A percentile compares a stretch with the other conserved stretches of the same genome.
phyloP scores from a whole-genome alignment of 148 eudicot species.

The Selenicereus undatus region DNA sequence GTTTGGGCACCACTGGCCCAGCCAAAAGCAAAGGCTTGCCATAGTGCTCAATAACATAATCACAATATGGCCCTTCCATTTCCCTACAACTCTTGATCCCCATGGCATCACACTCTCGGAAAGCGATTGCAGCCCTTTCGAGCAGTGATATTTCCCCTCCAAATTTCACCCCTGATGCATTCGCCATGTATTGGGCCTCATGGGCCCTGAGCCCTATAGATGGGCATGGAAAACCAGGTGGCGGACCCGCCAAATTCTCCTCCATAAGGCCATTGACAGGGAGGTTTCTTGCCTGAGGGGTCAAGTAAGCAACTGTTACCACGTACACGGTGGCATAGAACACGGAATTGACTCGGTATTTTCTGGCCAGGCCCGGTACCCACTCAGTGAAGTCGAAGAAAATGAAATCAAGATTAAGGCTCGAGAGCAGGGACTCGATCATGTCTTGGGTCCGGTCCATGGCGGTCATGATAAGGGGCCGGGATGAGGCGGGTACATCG shows the following conservation, averaged over 20 bases:
- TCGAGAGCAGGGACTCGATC: slow-evolving; percentile 25
- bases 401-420: slow-evolving; percentile 36
- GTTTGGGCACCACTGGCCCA: slow-evolving; percentile 50
- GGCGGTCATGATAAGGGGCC: slow-evolving; percentile 39
- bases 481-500: slow-evolving; percentile 36
- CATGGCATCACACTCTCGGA: slow-evolving; percentile 40
- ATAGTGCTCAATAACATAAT: slow-evolving; percentile 30
- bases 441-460: slow-evolving; percentile 41
- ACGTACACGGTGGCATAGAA: slow-evolving; percentile 28
- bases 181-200: slow-evolving; percentile 27
- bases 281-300: slow-evolving; percentile 25
- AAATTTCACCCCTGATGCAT: slow-evolving; percentile 17
- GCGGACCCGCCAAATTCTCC: slow-evolving; percentile 32
- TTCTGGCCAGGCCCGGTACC: slow-evolving; percentile 41
- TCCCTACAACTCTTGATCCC: slow-evolving; percentile 43
- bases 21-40: slow-evolving; percentile 43
- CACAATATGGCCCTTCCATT: slow-evolving; percentile 42
- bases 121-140: slow-evolving; percentile 25
- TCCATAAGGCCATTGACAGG: slow-evolving; percentile 11
- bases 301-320: slow-evolving; percentile 33
- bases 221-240: slow-evolving; percentile 33
- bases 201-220: slow-evolving; percentile 30
- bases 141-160: slow-evolving; percentile 30
- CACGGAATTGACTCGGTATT: slow-evolving; percentile 31
- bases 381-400: slow-evolving; percentile 51